Conservation (phyloP, 1,284 basidiomycete genomes). For the Cryptococcus neoformans region DNA sequence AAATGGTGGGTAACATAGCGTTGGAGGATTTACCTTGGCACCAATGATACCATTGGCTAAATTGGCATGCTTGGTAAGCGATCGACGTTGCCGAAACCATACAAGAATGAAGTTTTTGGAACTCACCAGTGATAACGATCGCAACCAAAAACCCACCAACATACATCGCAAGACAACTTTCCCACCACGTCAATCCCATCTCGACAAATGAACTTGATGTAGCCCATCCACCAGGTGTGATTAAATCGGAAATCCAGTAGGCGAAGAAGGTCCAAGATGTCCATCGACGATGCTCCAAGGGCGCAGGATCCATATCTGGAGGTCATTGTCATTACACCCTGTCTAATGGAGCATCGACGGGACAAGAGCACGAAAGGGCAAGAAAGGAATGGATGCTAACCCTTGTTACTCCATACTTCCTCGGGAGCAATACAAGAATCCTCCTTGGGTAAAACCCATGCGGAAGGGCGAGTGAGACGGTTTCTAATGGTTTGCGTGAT, state of each 20-base stretch:
- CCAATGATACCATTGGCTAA: slow-evolving; percentile 64
- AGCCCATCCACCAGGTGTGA: slow-evolving; percentile 43
- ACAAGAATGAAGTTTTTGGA: too few species aligned
- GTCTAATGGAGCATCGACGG: not conserved
- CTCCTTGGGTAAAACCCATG: slow-evolving; percentile 39
- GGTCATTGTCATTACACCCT: not conserved
- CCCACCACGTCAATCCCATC: slow-evolving; percentile 43
- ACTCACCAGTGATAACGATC: slow-evolving; percentile 23
- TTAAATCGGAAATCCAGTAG: slow-evolving; percentile 41
- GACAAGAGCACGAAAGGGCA: not conserved
- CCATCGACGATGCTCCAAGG: slow-evolving; percentile 35
- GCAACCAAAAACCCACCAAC: slow-evolving; percentile 29
- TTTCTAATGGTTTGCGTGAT: too few species aligned
- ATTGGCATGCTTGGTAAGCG: not conserved
- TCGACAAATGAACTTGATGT: slow-evolving; percentile 32
- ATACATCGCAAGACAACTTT: slow-evolving; percentile 34
- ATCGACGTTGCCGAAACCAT: not conserved
- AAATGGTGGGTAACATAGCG: not conserved
- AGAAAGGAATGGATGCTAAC: slow-evolving; percentile 11
- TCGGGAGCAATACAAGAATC: slow-evolving; percentile 39
- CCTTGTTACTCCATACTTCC: slow-evolving; percentile 40
- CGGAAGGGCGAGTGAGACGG: slow-evolving; percentile 1
- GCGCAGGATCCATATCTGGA: slow-evolving; percentile 41
- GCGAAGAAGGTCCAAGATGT: slow-evolving; percentile 37
- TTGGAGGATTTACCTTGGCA: slow-evolving; percentile 54